Evolutionary conservation across 192 early-diverging fungal species (phyloP).

Genomic region (Podochytrium sp.): DNA sequence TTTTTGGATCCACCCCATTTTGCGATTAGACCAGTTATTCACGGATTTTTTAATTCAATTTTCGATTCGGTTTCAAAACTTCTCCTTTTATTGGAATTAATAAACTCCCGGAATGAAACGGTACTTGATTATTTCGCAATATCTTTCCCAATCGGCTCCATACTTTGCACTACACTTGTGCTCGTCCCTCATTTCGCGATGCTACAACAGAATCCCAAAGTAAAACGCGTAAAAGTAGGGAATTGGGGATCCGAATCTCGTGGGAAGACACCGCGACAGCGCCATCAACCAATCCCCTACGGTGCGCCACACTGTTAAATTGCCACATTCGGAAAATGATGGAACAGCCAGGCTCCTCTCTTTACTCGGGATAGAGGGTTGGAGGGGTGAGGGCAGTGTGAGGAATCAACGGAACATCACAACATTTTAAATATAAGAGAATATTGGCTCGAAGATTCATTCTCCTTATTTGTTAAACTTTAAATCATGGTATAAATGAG

Average conservation of each 20-base stretch:
- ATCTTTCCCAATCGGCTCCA: slow-evolving; percentile 89
- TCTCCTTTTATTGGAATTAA: background rate
- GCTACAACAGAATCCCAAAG: slow-evolving; percentile 87
- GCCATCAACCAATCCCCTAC: slow-evolving; percentile 95
- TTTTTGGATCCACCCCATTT: too few species aligned
- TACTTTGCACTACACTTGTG: slow-evolving; percentile 91
- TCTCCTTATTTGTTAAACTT: too few species aligned
- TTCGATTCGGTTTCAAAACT: too few species aligned
- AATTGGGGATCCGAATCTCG: slow-evolving; percentile 76
- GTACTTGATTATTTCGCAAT: slow-evolving; percentile 79
- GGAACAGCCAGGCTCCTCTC: slow-evolving; percentile 78
- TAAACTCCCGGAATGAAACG: slow-evolving; percentile 76
- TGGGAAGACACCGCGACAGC: slow-evolving; percentile 86
- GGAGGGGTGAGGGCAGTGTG: too few species aligned
- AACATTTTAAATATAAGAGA: too few species aligned
- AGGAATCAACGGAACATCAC: too few species aligned
- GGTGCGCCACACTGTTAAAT: slow-evolving; percentile 96
- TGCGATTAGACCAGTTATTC: too few species aligned
- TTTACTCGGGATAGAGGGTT: too few species aligned
- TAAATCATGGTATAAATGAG: too few species aligned
- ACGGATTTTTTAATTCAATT: too few species aligned
- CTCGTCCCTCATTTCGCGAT: slow-evolving; percentile 89
- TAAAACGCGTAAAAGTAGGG: slow-evolving; percentile 95
- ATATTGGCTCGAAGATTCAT: too few species aligned
- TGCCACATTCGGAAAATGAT: too few species aligned